Base-by-base conservation (phyloP, 352 stramenopile genomes). In the Globisporangium emineosum region DNA sequence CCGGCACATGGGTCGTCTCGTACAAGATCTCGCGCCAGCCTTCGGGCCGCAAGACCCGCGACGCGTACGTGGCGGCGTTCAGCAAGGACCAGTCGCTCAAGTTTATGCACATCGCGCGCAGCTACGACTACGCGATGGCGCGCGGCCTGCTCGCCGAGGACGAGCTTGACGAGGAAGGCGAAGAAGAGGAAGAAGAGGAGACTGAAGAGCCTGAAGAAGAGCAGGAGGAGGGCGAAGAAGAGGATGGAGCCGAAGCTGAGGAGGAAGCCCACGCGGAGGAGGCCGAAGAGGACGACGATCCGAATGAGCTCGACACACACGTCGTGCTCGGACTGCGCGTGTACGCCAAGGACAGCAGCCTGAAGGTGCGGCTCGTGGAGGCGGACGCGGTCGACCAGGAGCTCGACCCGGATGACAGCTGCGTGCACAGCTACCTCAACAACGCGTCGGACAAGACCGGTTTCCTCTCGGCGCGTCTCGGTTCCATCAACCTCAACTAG, bases 71-170 rank as follows among this genome's bases (percentile, higher is more conserved):
- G 55, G 35, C 47, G 0, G 50, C 23, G 15, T 73, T 67, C 60
- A 33, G 37, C 13, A 64, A 69, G 54, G 58, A 68, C 42, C 58
- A 73, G 33, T 73, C 72, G 12, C 60, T 71, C 50, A 79, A 79
- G 60, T 71, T 77, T 37, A 63, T 75, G 27, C 64, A 66, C 19
- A 69, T 79, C 12, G 70, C 65, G 15, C 49, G 62, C 43, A 76
- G 68, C 62, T 79, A 69, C 60, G 70, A 79, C 67, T 75, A 64
- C 33, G 67, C 67, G 5, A 55, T 66, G 47, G 56, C 62, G 23
- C 70, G 70, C 42, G 66, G 50, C 5, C 6, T 52, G 57, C 60
- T 49, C 32, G 62, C 32, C 5, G 57, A 51, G 27, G 64, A 67
- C 54, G 7, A 59, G 12, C 12, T 21, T 33, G 25, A 12, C 12